phyloP scores from a whole-genome alignment of 2,329 filamentous ascomycete species.

The Phialophora expanda region DNA sequence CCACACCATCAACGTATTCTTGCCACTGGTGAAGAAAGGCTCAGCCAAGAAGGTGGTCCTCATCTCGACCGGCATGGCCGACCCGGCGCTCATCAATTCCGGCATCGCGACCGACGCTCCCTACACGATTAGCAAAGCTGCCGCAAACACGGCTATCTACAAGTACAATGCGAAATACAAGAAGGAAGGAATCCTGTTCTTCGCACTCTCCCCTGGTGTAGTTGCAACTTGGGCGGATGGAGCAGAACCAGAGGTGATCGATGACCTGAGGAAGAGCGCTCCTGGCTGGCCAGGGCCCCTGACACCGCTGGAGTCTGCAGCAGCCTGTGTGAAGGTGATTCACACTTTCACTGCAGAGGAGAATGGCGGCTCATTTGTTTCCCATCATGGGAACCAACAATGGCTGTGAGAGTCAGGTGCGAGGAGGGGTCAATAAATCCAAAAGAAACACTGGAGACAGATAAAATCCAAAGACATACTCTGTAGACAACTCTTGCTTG shows the following conservation, averaged over 20 bases:
- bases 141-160: constrained; percentile 58
- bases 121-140: constrained; percentile 60
- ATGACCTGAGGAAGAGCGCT: constrained; percentile 8
- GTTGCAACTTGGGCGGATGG: constrained; percentile 50
- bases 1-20: constrained; percentile 59
- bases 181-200: constrained; percentile 58
- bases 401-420: constrained; percentile 53
- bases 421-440: background rate
- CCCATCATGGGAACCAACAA: constrained; percentile 60
- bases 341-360: constrained; percentile 25
- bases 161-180: constrained; percentile 60
- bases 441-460: background rate
- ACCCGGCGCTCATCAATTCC: constrained; percentile 51
- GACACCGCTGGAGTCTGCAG: constrained; percentile 24
- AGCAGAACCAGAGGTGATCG: constrained; percentile 13
- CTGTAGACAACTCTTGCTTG: background rate
- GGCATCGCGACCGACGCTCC: constrained; percentile 46
- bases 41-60: constrained; percentile 60
- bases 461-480: background rate
- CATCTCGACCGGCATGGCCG: constrained; percentile 57
- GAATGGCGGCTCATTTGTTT: constrained; percentile 59
- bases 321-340: constrained; percentile 20
- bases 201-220: constrained; percentile 59
- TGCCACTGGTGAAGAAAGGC: constrained; percentile 60
- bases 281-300: constrained; percentile 27